Percentiles rank a stretch among this genome's conserved stretches.
Evolutionary conservation across 2,329 filamentous ascomycete genomes (phyloP).

Genomic region (Cladosporium sp.): DNA sequence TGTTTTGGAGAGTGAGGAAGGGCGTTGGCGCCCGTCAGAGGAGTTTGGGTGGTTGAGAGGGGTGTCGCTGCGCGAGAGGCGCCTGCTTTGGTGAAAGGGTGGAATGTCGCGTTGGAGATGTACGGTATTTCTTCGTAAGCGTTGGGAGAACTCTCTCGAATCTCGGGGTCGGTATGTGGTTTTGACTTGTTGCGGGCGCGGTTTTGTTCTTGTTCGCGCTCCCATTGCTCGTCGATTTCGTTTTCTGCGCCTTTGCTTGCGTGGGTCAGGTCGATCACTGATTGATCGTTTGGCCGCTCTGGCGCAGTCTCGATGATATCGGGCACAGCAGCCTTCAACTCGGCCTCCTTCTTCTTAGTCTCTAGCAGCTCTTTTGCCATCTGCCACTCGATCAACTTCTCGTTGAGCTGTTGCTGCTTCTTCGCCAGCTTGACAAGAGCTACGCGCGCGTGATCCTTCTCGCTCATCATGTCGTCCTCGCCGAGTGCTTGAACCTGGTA

Average conservation of each 20-base stretch:
- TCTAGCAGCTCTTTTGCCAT: neutral
- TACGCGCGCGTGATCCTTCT: neutral
- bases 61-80: neutral
- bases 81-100: neutral
- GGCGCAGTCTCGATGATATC: neutral
- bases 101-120: neutral
- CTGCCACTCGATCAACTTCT: neutral
- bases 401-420: neutral
- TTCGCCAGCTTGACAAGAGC: neutral
- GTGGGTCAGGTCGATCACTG: neutral
- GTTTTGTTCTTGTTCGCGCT: constrained; percentile 9
- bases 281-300: neutral
- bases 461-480: neutral
- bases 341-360: neutral
- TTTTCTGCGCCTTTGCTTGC: neutral
- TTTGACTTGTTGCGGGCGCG: neutral
- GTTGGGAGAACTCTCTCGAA: neutral
- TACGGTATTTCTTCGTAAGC: neutral
- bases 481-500: constrained; percentile 1
- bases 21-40: neutral
- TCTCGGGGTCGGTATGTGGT: neutral
- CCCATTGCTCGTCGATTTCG: constrained; percentile 2
- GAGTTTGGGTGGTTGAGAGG: neutral
- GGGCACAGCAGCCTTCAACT: neutral
- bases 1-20: neutral